Evolutionary conservation across 805 yeast genomes (phyloP), one percentile per base, ranked within the genome.

Genomic region (Kodamaea neixiangensis): DNA sequence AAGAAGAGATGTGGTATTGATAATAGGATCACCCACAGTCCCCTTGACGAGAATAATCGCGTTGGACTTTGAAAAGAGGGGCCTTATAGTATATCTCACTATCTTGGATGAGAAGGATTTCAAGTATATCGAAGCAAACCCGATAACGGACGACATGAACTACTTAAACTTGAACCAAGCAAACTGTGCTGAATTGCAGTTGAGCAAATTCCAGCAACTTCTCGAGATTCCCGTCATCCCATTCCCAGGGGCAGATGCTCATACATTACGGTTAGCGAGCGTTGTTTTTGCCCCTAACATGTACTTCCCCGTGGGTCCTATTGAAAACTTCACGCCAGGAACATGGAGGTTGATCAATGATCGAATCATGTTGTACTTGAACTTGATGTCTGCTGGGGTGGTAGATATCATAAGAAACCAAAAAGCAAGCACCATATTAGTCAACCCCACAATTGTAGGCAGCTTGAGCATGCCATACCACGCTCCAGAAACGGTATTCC

Each of bases 61-160:
- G 1, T 75, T 80, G 50, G 96, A 89, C 63, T 76, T 89, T 55
- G 91, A 88, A 55, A 78, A 78, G 42, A 73, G 96, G 48, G 96
- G 96, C 1, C 89, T 87, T 62, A 85, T 90, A 29, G 91, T 90
- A 2, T 89, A 86, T 63, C 75, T 89, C 55, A 84, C 96, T 0
- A 80, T 84, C n/a, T 64, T 80, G n/a, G 81, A 78, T 52, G 89
- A 83, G 22, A 76, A 74, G 54, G 89, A 85, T 54, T 63, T 73
- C 41, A 71, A 68, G 56, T 77, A 77, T 48, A 71, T 83, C 44
- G 80, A 78, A 53, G 60, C 72, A 33, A 79, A 72, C 53, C 88
- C 87, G 51, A 77, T 84, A 43, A 81, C 86, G 13, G 78, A 80
- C 19, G 96, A 89, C 63, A 79, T 89, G 49, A 80, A 87, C 56